Percentiles rank a stretch among this genome's conserved stretches.
These are phyloP conservation scores for Pseudogymnoascus sp. DNA, from an alignment of 2,329 filamentous ascomycete genomes.

Conservation along the genomic window DNA sequence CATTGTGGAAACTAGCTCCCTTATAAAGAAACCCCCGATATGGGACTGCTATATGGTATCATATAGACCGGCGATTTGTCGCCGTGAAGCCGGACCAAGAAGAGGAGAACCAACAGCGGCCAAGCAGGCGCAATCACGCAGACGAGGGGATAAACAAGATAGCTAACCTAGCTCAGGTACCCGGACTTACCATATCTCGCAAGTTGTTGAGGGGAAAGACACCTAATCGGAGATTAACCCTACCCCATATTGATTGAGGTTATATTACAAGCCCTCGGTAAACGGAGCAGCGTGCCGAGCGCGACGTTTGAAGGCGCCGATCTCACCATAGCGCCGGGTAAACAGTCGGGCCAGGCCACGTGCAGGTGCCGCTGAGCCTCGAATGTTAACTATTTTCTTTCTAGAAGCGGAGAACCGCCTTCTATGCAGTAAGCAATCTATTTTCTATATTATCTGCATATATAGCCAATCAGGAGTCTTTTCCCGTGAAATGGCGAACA, in stretches of 20 bases:
- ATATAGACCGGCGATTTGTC: background rate
- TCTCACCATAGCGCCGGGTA: conserved; percentile 3
- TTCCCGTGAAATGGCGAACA: background rate
- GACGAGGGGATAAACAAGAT: background rate
- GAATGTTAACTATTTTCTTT: background rate
- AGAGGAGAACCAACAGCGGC: background rate
- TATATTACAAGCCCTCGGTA: conserved; percentile 4
- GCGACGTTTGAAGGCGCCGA: background rate
- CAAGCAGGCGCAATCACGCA: background rate
- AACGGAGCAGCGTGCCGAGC: conserved; percentile 1
- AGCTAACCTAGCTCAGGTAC: background rate
- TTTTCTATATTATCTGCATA: background rate
- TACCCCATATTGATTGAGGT: conserved; percentile 6
- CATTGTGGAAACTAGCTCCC: background rate
- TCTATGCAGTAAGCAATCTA: conserved; percentile 8
- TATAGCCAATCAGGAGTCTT: background rate
- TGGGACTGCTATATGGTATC: background rate
- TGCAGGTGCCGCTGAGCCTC: background rate
- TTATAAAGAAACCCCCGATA: background rate
- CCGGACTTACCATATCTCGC: background rate
- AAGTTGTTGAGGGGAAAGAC: background rate
- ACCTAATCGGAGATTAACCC: conserved; percentile 7
- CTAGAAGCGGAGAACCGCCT: conserved; percentile 1
- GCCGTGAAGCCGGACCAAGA: background rate
- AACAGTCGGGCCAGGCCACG: conserved; percentile 8